A percentile compares a stretch with the other conserved stretches of the same genome.
These are phyloP conservation scores for Jatropha multifida DNA, from an alignment of 441 rosid species.

Conservation along the genomic window DNA sequence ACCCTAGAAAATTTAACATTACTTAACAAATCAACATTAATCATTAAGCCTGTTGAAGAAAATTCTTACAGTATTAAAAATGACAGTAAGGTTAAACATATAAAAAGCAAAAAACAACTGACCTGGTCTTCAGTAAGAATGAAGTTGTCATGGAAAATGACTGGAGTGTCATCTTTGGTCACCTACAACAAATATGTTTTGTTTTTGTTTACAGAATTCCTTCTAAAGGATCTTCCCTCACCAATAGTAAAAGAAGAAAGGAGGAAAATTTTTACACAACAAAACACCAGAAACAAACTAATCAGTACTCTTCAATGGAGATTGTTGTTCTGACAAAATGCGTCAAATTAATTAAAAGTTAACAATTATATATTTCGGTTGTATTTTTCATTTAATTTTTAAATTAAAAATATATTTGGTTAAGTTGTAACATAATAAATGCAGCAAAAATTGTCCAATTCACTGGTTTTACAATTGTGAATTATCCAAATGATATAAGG, in stretches of 20 bases:
- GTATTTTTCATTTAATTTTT: no score
- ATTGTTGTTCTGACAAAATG: background rate
- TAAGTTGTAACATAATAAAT: no score
- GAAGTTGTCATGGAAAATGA: constrained; percentile 88
- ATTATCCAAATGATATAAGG: background rate
- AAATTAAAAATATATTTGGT: no score
- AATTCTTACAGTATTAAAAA: no score
- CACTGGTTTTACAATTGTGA: background rate
- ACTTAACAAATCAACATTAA: background rate
- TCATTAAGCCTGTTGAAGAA: background rate
- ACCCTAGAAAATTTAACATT: constrained; percentile 43
- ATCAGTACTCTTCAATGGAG: constrained; percentile 22
- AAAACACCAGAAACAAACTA: constrained; percentile 8
- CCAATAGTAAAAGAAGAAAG: constrained; percentile 20
- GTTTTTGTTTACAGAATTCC: constrained; percentile 22
- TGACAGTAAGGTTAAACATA: background rate
- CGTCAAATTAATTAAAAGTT: no score
- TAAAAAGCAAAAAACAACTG: no score
- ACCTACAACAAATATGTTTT: constrained; percentile 58
- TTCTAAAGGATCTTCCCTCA: constrained; percentile 33
- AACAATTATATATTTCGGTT: no score
- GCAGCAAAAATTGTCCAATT: background rate
- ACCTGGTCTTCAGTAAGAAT: constrained; percentile 75
- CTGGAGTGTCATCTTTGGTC: constrained; percentile 79
- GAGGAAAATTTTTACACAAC: constrained; percentile 4